Base-by-base conservation (phyloP, 495 filamentous ascomycete species). In the Penicillium malachiteum region DNA sequence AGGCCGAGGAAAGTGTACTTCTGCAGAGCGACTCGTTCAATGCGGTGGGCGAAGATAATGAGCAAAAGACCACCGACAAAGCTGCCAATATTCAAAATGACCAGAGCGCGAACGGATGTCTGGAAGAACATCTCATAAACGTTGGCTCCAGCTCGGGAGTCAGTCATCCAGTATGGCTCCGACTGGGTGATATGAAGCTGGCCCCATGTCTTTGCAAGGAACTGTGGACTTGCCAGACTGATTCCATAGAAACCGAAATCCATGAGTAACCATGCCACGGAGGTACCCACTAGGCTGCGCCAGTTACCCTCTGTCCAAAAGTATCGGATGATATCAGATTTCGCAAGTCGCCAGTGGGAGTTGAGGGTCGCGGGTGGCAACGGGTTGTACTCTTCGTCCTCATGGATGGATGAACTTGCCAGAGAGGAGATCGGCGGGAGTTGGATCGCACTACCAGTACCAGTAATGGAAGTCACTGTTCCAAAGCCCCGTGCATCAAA, bases 241-340 rank as follows among this genome's bases (percentile, higher is more conserved):
- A 85, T 76, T 6, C 80, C 79, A 58, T 81, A 85, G 60, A 83
- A 85, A 3, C 74, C 78, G 42, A 83, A 79, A 44, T 85, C 81
- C 13, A 85, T 65, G 0, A 82, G 57, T 9, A 82, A 65, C 81
- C 81, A 85, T 9, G 66, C 64, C 12, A 77, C 32, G 0, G 74
- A 75, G 1, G 80, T 82, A 7, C 73, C 81, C 4, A 71, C 67
- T 7, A 85, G 67, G 16, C 74, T 74, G 37, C 71, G 71, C 78
- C 78, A 81, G 60, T 83, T 81, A 6, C 79, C 77, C 49, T 81
- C 75, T 0, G 51, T 68, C 66, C 74, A 75, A 60, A 82, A 78
- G 55, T 77, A 83, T 13, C 76, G 69, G 13, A 68, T 57, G 31
- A 82, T 72, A 43, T 80, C 78, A 10, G 57, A 57, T n/a, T 64